phyloP scores from a whole-genome alignment of 2,329 filamentous ascomycete species.

The Paecilomyces dactylethromorphus region DNA sequence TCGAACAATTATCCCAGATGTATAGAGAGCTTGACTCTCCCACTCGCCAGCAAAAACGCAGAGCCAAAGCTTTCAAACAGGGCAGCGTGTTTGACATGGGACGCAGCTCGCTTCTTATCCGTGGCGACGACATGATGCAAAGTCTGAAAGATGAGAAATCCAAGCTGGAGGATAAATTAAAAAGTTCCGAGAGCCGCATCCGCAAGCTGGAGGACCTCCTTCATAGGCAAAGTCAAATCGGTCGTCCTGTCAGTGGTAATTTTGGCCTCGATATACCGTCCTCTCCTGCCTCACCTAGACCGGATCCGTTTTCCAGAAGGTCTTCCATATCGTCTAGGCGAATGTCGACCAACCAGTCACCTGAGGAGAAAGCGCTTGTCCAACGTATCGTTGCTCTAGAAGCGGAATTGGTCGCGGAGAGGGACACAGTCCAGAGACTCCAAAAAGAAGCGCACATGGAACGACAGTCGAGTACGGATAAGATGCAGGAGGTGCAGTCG shows the following conservation, averaged over 20 bases:
- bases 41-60: constrained; percentile 77
- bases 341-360: constrained; percentile 53
- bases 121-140: constrained; percentile 74
- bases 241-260: constrained; percentile 47
- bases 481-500: constrained; percentile 76
- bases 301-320: constrained; percentile 44
- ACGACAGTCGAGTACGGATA: constrained; percentile 56
- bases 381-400: constrained; percentile 65
- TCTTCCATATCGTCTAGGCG: constrained; percentile 57
- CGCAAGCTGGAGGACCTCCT: constrained; percentile 86
- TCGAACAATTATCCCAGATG: constrained; percentile 67
- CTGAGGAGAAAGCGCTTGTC: constrained; percentile 55
- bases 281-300: constrained; percentile 35
- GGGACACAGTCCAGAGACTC: constrained; percentile 58
- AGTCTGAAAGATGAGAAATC: constrained; percentile 77
- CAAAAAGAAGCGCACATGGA: constrained; percentile 63
- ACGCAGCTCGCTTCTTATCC: constrained; percentile 75
- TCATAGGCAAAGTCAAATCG: constrained; percentile 66
- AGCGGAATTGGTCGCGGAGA: constrained; percentile 68
- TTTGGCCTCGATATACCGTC: constrained; percentile 37
- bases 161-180: constrained; percentile 66
- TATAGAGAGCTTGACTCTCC: constrained; percentile 74
- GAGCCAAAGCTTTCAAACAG: constrained; percentile 91
- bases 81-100: constrained; percentile 91
- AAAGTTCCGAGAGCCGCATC: constrained; percentile 81